Evolutionary conservation across 768 basidiomycete species (phyloP).

Genomic region (Daedaleopsis nitida): DNA sequence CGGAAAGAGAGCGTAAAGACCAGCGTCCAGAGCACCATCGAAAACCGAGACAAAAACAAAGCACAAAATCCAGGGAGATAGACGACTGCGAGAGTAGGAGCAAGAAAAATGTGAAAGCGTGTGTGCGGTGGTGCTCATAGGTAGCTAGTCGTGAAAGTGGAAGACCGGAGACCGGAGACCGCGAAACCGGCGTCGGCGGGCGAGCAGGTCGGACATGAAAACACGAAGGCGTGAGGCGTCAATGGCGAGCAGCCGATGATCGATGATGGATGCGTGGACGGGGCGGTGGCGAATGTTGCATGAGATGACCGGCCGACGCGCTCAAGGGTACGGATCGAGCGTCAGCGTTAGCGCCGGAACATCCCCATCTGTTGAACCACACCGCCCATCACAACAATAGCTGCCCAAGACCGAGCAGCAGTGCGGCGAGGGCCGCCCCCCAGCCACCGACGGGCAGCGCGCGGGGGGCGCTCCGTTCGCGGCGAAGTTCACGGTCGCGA

Average conservation of each 20-base stretch:
- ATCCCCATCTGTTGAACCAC: neutral
- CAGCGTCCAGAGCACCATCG: neutral
- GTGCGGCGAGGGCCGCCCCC: neutral
- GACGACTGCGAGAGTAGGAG: neutral
- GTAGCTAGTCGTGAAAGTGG: too few relatives aligned
- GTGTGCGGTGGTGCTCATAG: neutral
- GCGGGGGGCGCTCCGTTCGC: neutral
- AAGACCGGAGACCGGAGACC: neutral
- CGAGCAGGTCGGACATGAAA: neutral
- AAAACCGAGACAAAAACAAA: neutral
- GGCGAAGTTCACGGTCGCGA: constrained; percentile 5
- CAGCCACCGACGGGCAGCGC: neutral
- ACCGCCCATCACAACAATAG: neutral
- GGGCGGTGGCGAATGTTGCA: too few relatives aligned
- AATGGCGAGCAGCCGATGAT: too few relatives aligned
- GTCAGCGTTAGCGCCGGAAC: neutral
- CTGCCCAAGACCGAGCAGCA: neutral
- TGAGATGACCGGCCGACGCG: too few relatives aligned
- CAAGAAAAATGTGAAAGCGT: neutral
- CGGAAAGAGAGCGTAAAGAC: neutral
- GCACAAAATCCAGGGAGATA: neutral
- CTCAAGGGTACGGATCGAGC: neutral
- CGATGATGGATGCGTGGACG: too few relatives aligned
- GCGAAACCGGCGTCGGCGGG: neutral
- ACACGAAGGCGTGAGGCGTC: too few relatives aligned